These are phyloP conservation scores for Solanum habrochaites DNA, from an alignment of 257 asterid genomes.

Conservation along the genomic window DNA sequence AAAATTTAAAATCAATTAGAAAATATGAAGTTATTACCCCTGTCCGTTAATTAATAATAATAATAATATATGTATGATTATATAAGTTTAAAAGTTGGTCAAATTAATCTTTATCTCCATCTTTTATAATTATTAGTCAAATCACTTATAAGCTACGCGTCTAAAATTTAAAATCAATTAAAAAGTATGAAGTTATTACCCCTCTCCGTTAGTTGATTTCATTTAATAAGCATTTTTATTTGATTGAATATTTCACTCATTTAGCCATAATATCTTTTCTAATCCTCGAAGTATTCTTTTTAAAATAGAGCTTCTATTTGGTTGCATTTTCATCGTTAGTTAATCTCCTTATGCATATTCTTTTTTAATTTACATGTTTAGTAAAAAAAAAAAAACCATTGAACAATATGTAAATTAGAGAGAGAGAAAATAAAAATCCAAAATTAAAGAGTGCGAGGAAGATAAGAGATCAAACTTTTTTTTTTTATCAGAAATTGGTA, in stretches of 20 bases:
- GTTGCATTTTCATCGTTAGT: not conserved
- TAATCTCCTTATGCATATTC: not conserved
- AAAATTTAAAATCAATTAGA: too few species aligned
- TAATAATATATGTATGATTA: not conserved
- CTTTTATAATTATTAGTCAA: not conserved
- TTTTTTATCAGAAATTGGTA: slow-evolving; percentile 38
- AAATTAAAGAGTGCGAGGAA: too few species aligned
- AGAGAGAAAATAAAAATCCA: not conserved
- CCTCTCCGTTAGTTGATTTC: not conserved
- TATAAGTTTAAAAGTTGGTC: too few species aligned
- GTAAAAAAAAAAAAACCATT: not conserved
- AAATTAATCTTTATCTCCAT: too few species aligned
- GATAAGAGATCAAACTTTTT: slow-evolving; percentile 22
- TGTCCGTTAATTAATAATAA: too few species aligned
- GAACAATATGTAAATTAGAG: not conserved
- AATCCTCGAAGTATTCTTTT: not conserved
- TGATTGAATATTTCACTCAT: not conserved
- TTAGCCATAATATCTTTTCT: not conserved
- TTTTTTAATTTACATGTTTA: not conserved
- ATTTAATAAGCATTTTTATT: not conserved
- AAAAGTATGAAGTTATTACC: not conserved
- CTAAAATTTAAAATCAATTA: not conserved
- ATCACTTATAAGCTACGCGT: not conserved
- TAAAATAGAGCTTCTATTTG: not conserved
- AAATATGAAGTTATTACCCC: too few species aligned